Evolutionary conservation across 257 asterid genomes (phyloP).

Genomic region (Solanum virginianum): DNA sequence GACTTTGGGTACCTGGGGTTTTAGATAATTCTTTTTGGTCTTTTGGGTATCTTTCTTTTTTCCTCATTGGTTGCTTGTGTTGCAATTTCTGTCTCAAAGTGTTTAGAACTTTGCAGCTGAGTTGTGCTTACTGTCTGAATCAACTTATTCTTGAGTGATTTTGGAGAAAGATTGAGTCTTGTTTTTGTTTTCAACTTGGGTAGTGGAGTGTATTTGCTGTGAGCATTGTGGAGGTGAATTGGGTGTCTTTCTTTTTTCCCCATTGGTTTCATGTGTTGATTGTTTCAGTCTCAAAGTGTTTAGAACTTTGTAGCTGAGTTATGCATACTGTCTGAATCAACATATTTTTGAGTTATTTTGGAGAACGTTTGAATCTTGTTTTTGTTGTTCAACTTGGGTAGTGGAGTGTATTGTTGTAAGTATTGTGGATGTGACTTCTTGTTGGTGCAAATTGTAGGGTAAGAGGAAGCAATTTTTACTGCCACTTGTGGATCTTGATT

Average conservation of each 20-base stretch:
- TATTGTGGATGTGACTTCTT: background rate
- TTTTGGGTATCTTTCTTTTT: background rate
- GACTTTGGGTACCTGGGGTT: background rate
- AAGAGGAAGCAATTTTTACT: background rate
- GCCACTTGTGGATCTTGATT: background rate
- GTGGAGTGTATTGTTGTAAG: background rate
- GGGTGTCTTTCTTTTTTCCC: background rate
- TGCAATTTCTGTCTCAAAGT: background rate
- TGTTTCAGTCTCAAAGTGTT: background rate
- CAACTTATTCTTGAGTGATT: background rate
- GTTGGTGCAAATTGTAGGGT: background rate
- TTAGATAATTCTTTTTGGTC: background rate
- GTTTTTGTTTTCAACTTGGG: background rate
- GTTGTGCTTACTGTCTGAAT: background rate
- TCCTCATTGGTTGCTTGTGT: background rate
- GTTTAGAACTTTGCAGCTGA: background rate
- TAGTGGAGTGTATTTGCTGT: background rate
- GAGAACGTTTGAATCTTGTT: background rate
- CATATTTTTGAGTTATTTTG: background rate
- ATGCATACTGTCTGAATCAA: background rate
- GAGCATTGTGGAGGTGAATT: background rate
- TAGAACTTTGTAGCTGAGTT: background rate
- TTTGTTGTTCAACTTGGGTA: background rate
- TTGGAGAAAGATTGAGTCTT: background rate
- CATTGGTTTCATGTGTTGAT: background rate